Percentiles rank a stretch among this genome's conserved stretches.
Conservation (phyloP, 2,329 filamentous ascomycete genomes). For the Didymella pinodella region DNA sequence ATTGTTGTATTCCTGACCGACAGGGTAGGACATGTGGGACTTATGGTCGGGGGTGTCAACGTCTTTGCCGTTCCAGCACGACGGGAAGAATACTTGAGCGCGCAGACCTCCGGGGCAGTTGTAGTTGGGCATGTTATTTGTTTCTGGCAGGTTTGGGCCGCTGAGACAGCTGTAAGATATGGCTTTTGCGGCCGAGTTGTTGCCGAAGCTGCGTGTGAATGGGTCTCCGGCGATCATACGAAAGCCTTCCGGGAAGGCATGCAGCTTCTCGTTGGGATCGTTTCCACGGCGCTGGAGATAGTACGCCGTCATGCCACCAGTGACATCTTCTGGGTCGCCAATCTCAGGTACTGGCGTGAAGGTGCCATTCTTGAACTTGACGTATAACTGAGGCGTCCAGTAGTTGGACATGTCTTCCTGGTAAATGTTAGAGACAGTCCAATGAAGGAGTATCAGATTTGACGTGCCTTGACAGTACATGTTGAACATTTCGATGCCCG, state of each 20-base stretch:
- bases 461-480: slow-evolving; percentile 65
- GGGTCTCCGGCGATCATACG: slow-evolving; percentile 76
- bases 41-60: slow-evolving; percentile 67
- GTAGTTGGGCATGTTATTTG: slow-evolving; percentile 72
- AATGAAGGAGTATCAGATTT: no score
- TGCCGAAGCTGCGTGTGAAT: slow-evolving; percentile 62
- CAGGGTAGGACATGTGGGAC: slow-evolving; percentile 70
- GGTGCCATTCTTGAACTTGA: slow-evolving; percentile 54
- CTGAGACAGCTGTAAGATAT: slow-evolving; percentile 66
- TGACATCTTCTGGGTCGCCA: slow-evolving; percentile 55
- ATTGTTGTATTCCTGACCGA: slow-evolving; percentile 53
- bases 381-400: slow-evolving; percentile 78
- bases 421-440: background rate
- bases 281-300: slow-evolving; percentile 65
- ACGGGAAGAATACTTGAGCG: slow-evolving; percentile 74
- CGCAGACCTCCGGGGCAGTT: slow-evolving; percentile 69
- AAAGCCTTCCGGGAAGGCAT: slow-evolving; percentile 74
- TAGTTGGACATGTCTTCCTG: slow-evolving; percentile 66
- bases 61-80: slow-evolving; percentile 72
- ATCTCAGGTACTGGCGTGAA: slow-evolving; percentile 68
- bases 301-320: slow-evolving; percentile 76
- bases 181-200: slow-evolving; percentile 56
- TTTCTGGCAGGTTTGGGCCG: slow-evolving; percentile 44
- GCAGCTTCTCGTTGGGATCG: slow-evolving; percentile 68
- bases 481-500: slow-evolving; percentile 71